A percentile compares a stretch with the other conserved stretches of the same genome.
Evolutionary conservation across 495 filamentous ascomycete genomes (phyloP).

Genomic region (Bombardia bombarda): DNA sequence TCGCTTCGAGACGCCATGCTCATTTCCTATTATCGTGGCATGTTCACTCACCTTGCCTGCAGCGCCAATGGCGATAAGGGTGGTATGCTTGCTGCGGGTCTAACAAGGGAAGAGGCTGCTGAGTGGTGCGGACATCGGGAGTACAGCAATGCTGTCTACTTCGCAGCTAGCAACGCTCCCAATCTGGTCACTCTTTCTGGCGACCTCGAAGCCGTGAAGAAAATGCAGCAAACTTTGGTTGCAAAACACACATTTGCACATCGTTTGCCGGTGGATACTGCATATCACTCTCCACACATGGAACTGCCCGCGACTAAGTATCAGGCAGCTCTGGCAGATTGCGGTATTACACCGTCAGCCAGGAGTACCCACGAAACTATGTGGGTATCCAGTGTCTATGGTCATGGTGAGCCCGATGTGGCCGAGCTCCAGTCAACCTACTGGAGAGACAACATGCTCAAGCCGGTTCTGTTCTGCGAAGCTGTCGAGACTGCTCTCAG

Average conservation of each 20-base stretch:
- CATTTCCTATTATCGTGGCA: constrained; percentile 37
- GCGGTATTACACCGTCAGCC: constrained; percentile 12
- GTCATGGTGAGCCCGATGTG: constrained; percentile 8
- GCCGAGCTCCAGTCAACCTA: constrained; percentile 32
- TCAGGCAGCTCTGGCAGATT: constrained; percentile 18
- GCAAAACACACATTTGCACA: constrained; percentile 30
- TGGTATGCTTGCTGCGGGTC: constrained; percentile 30
- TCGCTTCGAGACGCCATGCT: constrained; percentile 37
- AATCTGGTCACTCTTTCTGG: constrained; percentile 35
- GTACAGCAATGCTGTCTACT: constrained; percentile 22
- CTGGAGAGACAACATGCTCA: constrained; percentile 53
- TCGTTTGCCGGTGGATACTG: constrained; percentile 39
- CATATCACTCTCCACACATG: constrained; percentile 62
- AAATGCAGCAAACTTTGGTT: constrained; percentile 23
- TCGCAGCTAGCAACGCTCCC: constrained; percentile 36
- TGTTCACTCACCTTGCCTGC: constrained; percentile 23
- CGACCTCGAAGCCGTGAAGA: constrained; percentile 29
- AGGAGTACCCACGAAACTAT: constrained; percentile 4
- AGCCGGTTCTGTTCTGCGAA: constrained; percentile 48
- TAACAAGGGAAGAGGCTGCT: constrained; percentile 26
- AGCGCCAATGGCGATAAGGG: constrained; percentile 21
- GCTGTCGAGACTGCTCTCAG: constrained; percentile 36
- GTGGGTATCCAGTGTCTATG: constrained; percentile 36
- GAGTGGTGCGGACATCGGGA: constrained; percentile 18
- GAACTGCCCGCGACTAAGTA: constrained; percentile 31